A percentile compares a stretch with the other conserved stretches of the same genome.
Evolutionary conservation across 192 early-diverging fungal genomes (phyloP).

Genomic region (Linnemannia exigua): DNA sequence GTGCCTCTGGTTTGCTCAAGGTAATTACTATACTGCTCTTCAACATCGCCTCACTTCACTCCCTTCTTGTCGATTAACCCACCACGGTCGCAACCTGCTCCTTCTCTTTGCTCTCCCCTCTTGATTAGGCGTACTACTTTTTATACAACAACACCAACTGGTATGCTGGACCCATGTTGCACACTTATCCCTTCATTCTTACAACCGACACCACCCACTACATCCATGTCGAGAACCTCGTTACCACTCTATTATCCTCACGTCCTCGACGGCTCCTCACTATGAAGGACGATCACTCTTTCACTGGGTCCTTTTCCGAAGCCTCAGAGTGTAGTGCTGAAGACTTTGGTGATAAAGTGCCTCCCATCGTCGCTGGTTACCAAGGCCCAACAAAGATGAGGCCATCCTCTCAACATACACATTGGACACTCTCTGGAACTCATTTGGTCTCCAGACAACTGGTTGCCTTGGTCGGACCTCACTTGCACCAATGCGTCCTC

Average conservation of each 20-base stretch:
- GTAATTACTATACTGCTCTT: neutral
- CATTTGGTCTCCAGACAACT: slow-evolving; percentile 47
- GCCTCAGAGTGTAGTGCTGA: slow-evolving; percentile 46
- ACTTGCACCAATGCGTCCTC: slow-evolving; percentile 37
- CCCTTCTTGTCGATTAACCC: neutral
- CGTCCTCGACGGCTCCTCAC: slow-evolving; percentile 38
- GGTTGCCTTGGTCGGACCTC: slow-evolving; percentile 41
- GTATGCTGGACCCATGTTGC: slow-evolving; percentile 47
- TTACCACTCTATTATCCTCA: slow-evolving; percentile 30
- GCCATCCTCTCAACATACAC: neutral
- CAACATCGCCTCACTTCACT: neutral
- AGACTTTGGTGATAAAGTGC: slow-evolving; percentile 34
- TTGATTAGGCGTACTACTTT: slow-evolving; percentile 42
- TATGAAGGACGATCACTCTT: slow-evolving; percentile 45
- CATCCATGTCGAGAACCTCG: slow-evolving; percentile 48
- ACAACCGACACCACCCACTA: slow-evolving; percentile 54
- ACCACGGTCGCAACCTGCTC: neutral
- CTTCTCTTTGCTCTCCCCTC: neutral
- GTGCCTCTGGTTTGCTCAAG: slow-evolving; percentile 46
- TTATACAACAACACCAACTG: slow-evolving; percentile 55
- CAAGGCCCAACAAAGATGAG: neutral
- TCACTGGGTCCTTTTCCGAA: slow-evolving; percentile 35
- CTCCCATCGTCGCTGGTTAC: neutral
- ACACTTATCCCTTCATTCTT: slow-evolving; percentile 40
- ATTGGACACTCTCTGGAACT: slow-evolving; percentile 46